phyloP scores from a whole-genome alignment of 208 protist genomes.

The Acanthamoeba culbertsoni region DNA sequence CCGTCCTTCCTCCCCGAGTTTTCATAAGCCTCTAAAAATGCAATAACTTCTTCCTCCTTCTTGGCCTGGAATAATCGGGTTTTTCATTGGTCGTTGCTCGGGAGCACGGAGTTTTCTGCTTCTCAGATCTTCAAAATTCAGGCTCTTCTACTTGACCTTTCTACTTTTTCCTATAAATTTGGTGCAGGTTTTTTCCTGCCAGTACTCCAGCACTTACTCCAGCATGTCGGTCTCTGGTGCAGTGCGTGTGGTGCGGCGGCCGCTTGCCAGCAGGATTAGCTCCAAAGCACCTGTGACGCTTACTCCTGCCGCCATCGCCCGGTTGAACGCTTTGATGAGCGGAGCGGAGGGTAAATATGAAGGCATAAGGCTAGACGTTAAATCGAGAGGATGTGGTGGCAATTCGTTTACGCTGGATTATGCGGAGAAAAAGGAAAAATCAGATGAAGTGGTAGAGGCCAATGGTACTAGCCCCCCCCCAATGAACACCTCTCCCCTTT shows the following conservation, averaged over 20 bases:
- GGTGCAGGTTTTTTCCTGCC: no score
- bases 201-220: no score
- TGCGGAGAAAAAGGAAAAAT: slow-evolving; percentile 74
- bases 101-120: no score
- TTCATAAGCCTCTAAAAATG: no score
- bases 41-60: no score
- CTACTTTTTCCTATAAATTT: no score
- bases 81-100: no score
- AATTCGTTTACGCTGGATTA: slow-evolving; percentile 96
- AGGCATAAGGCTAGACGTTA: slow-evolving; percentile 92
- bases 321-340: background rate
- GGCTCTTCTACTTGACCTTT: no score
- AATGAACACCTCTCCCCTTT: background rate
- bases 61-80: no score
- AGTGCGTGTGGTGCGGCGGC: slow-evolving; percentile 6
- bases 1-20: background rate
- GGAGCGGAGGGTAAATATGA: background rate
- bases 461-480: slow-evolving; percentile 68
- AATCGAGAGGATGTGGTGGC: slow-evolving; percentile 93
- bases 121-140: no score
- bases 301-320: background rate
- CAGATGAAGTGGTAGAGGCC: slow-evolving; percentile 87
- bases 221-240: slow-evolving; percentile 15
- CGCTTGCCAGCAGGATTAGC: background rate
- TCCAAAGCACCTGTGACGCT: slow-evolving; percentile 34